Evolutionary conservation across 371 early-diverging fungal genomes (phyloP).

Genomic region (Mortierella sp.): DNA sequence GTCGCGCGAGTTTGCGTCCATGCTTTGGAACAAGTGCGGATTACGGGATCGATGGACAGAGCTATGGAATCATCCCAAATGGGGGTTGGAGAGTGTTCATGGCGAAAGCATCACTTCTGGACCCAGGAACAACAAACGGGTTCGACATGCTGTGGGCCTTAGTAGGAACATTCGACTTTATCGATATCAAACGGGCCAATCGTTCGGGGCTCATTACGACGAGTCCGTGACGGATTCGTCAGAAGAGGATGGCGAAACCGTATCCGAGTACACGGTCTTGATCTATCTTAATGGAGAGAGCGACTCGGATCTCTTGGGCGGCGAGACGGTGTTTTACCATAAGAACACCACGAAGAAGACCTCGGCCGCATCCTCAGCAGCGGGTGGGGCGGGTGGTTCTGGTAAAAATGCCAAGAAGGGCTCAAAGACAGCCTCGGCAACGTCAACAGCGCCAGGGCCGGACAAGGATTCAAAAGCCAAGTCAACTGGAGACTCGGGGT

Average conservation of each 20-base stretch:
- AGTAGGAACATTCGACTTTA: conserved; percentile 80
- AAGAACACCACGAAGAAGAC: conserved; percentile 18
- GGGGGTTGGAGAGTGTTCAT: conserved; percentile 32
- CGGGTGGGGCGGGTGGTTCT: background rate
- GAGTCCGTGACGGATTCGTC: conserved; percentile 60
- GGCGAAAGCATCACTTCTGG: conserved; percentile 31
- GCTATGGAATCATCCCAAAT: conserved; percentile 37
- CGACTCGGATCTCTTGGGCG: conserved; percentile 64
- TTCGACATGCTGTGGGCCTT: conserved; percentile 60
- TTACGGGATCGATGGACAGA: conserved; percentile 57
- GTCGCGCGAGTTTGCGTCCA: conserved; percentile 62
- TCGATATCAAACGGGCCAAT: conserved; percentile 73
- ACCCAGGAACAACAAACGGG: conserved; percentile 35
- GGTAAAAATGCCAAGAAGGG: background rate
- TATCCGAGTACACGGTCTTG: conserved; percentile 75
- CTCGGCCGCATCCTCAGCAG: background rate
- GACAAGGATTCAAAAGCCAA: background rate
- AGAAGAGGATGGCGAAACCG: conserved; percentile 56
- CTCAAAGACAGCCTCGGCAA: conserved; percentile 5
- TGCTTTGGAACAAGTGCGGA: conserved; percentile 68
- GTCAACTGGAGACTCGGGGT: background rate
- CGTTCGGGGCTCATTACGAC: conserved; percentile 82
- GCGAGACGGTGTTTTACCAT: conserved; percentile 80
- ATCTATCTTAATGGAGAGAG: conserved; percentile 71
- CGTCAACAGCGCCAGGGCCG: background rate